Conservation (phyloP, 768 basidiomycete species). For the Astraeus odoratus region DNA sequence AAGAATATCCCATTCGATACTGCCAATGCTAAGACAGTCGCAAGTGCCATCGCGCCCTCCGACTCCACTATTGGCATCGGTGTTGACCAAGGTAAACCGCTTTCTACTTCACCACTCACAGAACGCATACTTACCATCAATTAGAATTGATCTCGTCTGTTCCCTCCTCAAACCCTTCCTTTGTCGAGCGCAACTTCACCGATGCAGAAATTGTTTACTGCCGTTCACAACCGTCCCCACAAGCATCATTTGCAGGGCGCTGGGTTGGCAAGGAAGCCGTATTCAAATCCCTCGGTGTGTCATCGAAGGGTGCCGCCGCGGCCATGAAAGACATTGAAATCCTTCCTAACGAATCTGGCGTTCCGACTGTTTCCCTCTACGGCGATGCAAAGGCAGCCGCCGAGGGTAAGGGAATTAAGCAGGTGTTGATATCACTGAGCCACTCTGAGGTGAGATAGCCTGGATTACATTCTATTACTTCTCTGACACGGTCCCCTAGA, state of each 20-base stretch:
- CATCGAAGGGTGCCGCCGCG: constrained; percentile 88
- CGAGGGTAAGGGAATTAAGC: constrained; percentile 60
- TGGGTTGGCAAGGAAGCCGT: constrained; percentile 98
- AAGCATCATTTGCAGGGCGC: constrained; percentile 90
- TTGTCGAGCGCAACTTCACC: constrained; percentile 91
- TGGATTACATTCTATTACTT: constrained; percentile 6
- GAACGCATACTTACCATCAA: constrained; percentile 5
- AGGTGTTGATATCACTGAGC: constrained; percentile 78
- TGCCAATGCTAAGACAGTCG: constrained; percentile 61
- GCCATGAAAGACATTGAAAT: constrained; percentile 98
- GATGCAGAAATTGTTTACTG: constrained; percentile 84
- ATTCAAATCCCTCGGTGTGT: constrained; percentile 90
- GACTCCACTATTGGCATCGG: constrained; percentile 68
- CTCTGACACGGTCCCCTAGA: constrained; percentile 36
- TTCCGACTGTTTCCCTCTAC: constrained; percentile 67
- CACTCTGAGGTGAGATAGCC: constrained; percentile 78
- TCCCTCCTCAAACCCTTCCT: constrained; percentile 82
- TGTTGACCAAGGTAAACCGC: constrained; percentile 75
- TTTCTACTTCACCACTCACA: neutral
- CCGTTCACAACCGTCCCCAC: constrained; percentile 72
- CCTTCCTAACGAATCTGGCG: constrained; percentile 70
- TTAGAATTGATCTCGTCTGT: constrained; percentile 88
- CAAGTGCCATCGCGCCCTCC: constrained; percentile 33
- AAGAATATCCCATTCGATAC: constrained; percentile 47
- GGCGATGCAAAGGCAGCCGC: constrained; percentile 78